Percentiles rank a stretch among this genome's conserved stretches.
Evolutionary conservation across 176 grass and related monocot species (phyloP).

Genomic region (Aechmea fasciata): DNA sequence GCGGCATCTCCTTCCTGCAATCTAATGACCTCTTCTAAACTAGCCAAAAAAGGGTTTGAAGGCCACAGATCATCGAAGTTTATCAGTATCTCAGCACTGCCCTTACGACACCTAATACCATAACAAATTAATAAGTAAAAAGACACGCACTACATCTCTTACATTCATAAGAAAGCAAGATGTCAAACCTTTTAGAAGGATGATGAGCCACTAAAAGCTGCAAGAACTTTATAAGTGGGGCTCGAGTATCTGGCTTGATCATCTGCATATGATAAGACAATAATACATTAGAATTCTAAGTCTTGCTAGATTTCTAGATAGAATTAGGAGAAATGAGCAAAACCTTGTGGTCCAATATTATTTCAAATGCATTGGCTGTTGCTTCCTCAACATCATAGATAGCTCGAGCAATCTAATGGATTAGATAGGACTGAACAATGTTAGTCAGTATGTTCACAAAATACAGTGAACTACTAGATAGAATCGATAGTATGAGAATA

Average conservation of each 20-base stretch:
- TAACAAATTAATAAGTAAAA: conserved; percentile 8
- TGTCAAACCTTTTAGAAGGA: conserved; percentile 82
- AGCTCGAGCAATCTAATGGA: conserved; percentile 61
- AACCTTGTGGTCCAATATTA: conserved; percentile 94
- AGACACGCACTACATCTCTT: not conserved
- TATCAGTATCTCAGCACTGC: conserved; percentile 80
- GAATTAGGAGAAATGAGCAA: conserved; percentile 16
- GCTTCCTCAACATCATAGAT: conserved; percentile 95
- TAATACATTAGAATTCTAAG: conserved; percentile 2
- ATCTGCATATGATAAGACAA: conserved; percentile 48
- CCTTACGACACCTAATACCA: conserved; percentile 62
- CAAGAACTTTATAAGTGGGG: conserved; percentile 72
- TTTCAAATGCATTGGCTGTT: conserved; percentile 71
- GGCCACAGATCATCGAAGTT: conserved; percentile 92
- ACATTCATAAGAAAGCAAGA: conserved; percentile 6
- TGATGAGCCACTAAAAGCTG: conserved; percentile 94
- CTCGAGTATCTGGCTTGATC: conserved; percentile 70
- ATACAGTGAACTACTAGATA: not conserved
- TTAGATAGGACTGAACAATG: conserved; percentile 20
- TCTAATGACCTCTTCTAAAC: conserved; percentile 35
- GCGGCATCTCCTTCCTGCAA: conserved; percentile 37
- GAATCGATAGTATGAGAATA: not conserved
- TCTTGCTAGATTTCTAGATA: not conserved
- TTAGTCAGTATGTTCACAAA: not conserved
- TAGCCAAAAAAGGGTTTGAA: conserved; percentile 42